Conservation (phyloP, 495 filamentous ascomycete genomes). For the Penicillium taxi region DNA sequence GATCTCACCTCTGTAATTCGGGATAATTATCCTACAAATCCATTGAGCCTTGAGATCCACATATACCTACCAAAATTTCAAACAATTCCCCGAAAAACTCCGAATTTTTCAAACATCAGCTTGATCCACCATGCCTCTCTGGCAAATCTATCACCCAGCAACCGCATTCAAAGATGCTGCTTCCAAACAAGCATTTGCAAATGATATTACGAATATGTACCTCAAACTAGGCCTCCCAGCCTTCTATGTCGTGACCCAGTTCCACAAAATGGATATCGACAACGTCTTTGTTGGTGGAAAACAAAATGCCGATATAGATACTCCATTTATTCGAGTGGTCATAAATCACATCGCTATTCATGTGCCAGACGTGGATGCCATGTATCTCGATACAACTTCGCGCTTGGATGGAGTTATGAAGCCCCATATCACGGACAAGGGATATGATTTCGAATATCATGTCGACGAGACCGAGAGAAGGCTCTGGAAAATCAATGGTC, state of each 20-base stretch:
- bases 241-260: conserved; percentile 24
- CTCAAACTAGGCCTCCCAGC: conserved; percentile 14
- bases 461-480: conserved; percentile 18
- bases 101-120: too few species aligned
- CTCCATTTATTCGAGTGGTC: conserved; percentile 17
- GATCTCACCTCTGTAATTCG: too few species aligned
- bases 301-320: background rate
- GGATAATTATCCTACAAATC: too few species aligned
- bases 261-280: conserved; percentile 6
- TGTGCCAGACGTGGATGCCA: conserved; percentile 7
- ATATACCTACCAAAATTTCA: too few species aligned
- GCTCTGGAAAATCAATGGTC: conserved; percentile 24
- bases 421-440: conserved; percentile 15
- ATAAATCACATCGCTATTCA: conserved; percentile 18
- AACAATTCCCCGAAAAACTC: too few species aligned
- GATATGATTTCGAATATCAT: conserved; percentile 22
- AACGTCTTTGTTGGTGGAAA: conserved; percentile 13
- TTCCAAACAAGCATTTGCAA: conserved; percentile 12
- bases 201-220: conserved; percentile 24
- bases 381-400: conserved; percentile 4
- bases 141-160: conserved; percentile 22
- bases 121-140: conserved; percentile 22
- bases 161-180: conserved; percentile 9
- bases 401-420: conserved; percentile 15
- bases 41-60: too few species aligned